A percentile compares a stretch with the other conserved stretches of the same genome.
These are phyloP conservation scores for Mortierella sp. DNA, from an alignment of 371 early-diverging fungal species.

Conservation along the genomic window DNA sequence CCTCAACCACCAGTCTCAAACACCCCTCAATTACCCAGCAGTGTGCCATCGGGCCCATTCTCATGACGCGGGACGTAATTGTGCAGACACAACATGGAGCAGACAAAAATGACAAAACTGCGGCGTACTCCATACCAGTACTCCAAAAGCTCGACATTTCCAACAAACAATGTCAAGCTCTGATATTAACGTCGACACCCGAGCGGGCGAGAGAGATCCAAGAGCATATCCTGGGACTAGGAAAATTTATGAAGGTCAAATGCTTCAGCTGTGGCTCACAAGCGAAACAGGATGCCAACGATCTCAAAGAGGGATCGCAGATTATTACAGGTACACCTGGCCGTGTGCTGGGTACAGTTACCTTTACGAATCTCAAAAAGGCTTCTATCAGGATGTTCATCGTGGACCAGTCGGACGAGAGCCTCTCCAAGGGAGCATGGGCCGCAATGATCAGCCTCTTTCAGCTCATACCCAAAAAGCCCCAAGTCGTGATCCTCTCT, in stretches of 20 bases:
- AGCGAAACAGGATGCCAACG: slow-evolving; percentile 75
- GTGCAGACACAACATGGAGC: slow-evolving; percentile 96
- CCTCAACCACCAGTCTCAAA: too few species aligned
- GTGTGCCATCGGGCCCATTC: slow-evolving; percentile 80
- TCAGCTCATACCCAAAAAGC: slow-evolving; percentile 75
- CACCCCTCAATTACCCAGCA: too few species aligned
- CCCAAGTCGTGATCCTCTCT: slow-evolving; percentile 91
- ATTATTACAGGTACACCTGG: slow-evolving; percentile 61
- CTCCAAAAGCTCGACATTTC: slow-evolving; percentile 84
- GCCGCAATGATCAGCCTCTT: slow-evolving; percentile 91
- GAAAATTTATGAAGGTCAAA: too few species aligned
- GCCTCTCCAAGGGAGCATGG: slow-evolving; percentile 90
- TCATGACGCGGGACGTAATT: slow-evolving; percentile 85
- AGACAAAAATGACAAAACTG: slow-evolving; percentile 96
- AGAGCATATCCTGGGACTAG: too few species aligned
- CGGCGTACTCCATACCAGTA: slow-evolving; percentile 90
- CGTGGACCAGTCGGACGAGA: slow-evolving; percentile 96
- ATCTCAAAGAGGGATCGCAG: slow-evolving; percentile 59
- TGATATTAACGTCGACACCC: slow-evolving; percentile 88
- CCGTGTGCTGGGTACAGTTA: slow-evolving; percentile 88
- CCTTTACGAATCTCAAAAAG: slow-evolving; percentile 75
- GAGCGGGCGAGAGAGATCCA: slow-evolving; percentile 86
- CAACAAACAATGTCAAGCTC: slow-evolving; percentile 79
- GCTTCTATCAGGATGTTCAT: slow-evolving; percentile 86
- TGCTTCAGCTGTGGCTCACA: too few species aligned